These are phyloP conservation scores for Pueraria montana DNA, from an alignment of 306 rosid genomes.

Conservation along the genomic window DNA sequence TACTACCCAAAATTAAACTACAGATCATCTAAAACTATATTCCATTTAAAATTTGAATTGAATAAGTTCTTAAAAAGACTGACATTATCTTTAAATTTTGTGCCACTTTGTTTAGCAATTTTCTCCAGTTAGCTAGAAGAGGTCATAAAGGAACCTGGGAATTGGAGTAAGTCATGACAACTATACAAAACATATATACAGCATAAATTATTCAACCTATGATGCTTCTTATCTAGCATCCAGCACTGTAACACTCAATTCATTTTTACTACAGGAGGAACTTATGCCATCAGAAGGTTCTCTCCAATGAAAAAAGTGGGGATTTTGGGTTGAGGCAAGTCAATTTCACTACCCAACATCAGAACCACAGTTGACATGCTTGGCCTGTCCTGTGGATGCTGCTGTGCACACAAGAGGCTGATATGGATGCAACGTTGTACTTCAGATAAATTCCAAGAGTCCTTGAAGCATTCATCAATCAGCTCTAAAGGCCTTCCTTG, in stretches of 20 bases:
- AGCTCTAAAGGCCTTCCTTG: slow-evolving; percentile 15
- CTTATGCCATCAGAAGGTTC: slow-evolving; percentile 24
- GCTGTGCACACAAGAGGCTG: slow-evolving; percentile 55
- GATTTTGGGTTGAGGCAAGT: slow-evolving; percentile 53
- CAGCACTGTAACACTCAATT: slow-evolving; percentile 49
- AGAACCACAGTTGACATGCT: slow-evolving; percentile 59
- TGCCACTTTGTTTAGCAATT: neutral
- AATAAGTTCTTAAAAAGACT: neutral
- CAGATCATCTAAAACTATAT: neutral
- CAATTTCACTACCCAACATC: slow-evolving; percentile 52
- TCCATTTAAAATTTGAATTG: neutral
- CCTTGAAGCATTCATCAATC: slow-evolving; percentile 27
- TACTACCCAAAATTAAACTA: neutral
- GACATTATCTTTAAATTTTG: neutral
- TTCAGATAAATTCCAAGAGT: neutral
- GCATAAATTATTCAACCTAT: neutral
- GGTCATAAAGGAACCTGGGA: neutral
- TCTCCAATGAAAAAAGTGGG: slow-evolving; percentile 50
- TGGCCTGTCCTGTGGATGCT: slow-evolving; percentile 62
- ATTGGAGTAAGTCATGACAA: neutral
- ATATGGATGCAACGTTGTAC: slow-evolving; percentile 29
- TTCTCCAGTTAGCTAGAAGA: neutral
- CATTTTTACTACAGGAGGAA: slow-evolving; percentile 45
- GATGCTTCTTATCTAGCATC: slow-evolving; percentile 27
- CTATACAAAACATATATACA: neutral